Evolutionary conservation across 805 yeast genomes (phyloP).

Genomic region (Ogataea salicorniae): DNA sequence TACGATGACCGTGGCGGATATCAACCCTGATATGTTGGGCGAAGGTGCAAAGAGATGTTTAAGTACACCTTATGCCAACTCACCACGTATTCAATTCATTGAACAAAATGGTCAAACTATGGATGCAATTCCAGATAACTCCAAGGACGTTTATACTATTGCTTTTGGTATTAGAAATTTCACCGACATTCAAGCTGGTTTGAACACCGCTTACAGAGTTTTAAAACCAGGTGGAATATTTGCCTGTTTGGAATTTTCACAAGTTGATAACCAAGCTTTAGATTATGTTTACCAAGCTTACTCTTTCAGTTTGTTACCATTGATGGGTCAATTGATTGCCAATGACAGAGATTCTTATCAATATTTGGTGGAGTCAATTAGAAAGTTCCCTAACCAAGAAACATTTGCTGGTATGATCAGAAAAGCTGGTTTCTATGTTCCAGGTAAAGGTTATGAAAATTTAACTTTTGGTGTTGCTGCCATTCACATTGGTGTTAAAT

Average conservation of each 20-base stretch:
- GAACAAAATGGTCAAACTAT: conserved; percentile 92
- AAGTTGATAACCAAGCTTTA: conserved; percentile 74
- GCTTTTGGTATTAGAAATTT: conserved; percentile 97
- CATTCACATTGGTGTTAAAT: conserved; percentile 90
- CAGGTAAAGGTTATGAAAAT: conserved; percentile 89
- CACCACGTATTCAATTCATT: conserved; percentile 68
- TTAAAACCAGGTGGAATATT: conserved; percentile 97
- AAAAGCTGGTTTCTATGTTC: conserved; percentile 90
- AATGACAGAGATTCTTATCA: conserved; percentile 95
- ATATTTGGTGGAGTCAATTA: conserved; percentile 90
- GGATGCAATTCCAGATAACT: conserved; percentile 76
- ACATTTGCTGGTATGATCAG: conserved; percentile 86
- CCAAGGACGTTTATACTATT: conserved; percentile 93
- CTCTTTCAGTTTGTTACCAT: conserved; percentile 81
- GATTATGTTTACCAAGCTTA: conserved; percentile 80
- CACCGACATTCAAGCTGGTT: conserved; percentile 89
- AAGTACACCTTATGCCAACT: conserved; percentile 53
- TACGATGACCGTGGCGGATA: conserved; percentile 88
- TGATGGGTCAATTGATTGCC: conserved; percentile 94
- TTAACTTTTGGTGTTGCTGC: conserved; percentile 94
- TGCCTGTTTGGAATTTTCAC: conserved; percentile 92
- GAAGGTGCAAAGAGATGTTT: conserved; percentile 83
- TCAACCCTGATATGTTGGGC: conserved; percentile 90
- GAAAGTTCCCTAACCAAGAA: conserved; percentile 88
- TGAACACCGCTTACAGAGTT: conserved; percentile 92